These are phyloP conservation scores for Saccharomycopsis vini DNA, from an alignment of 805 yeast species.

Conservation along the genomic window DNA sequence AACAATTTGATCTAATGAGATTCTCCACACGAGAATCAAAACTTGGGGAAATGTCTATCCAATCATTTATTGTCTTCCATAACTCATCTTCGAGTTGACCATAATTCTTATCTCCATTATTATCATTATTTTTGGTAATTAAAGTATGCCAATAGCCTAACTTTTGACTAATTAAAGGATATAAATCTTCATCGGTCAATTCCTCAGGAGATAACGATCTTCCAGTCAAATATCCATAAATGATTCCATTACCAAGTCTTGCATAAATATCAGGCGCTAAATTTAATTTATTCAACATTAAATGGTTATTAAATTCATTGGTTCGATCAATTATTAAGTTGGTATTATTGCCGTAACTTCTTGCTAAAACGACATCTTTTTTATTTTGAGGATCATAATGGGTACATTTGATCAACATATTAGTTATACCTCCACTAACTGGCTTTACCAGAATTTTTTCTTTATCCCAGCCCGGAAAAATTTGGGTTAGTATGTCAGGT, in stretches of 20 bases:
- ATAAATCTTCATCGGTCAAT: constrained; percentile 37
- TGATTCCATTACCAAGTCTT: constrained; percentile 61
- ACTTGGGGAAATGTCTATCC: constrained; percentile 57
- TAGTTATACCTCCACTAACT: constrained; percentile 57
- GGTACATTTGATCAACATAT: constrained; percentile 43
- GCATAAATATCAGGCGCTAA: constrained; percentile 66
- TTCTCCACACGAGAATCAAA: constrained; percentile 24
- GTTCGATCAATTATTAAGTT: constrained; percentile 63
- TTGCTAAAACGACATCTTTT: constrained; percentile 40
- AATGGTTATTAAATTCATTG: constrained; percentile 64
- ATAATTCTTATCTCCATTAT: not conserved
- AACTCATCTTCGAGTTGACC: constrained; percentile 13
- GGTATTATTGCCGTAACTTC: constrained; percentile 73
- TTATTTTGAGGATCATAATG: not conserved
- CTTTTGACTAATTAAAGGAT: constrained; percentile 52
- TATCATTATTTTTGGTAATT: constrained; percentile 6
- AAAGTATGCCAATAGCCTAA: constrained; percentile 62
- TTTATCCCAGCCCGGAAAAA: constrained; percentile 34
- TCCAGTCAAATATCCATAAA: constrained; percentile 63
- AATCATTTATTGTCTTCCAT: constrained; percentile 52
- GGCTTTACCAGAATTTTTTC: constrained; percentile 31
- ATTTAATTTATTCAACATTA: constrained; percentile 46
- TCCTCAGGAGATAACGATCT: constrained; percentile 49
- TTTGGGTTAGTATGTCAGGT: constrained; percentile 30
- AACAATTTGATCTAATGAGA: not conserved